These are phyloP conservation scores for Penicillium bialowiezense DNA, from an alignment of 495 filamentous ascomycete species.

Conservation along the genomic window DNA sequence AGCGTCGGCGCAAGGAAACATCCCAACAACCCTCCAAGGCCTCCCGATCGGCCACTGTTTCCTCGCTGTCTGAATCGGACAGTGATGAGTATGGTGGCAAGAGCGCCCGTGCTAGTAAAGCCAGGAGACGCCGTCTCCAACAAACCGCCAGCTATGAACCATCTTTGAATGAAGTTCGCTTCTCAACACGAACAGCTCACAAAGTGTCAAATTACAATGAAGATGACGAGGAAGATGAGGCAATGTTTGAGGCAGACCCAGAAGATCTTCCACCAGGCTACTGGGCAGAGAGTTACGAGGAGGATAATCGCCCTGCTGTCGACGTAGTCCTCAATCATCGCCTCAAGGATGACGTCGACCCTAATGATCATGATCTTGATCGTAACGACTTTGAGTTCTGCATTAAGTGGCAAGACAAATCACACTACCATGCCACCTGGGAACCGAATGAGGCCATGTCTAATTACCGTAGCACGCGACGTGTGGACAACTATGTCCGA, in stretches of 20 bases:
- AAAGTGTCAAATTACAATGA: constrained; percentile 87
- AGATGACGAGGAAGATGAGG: constrained; percentile 73
- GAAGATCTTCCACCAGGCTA: constrained; percentile 56
- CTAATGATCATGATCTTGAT: constrained; percentile 50
- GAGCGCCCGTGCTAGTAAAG: constrained; percentile 66
- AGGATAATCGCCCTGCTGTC: constrained; percentile 74
- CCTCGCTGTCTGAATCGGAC: constrained; percentile 42
- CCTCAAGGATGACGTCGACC: constrained; percentile 63
- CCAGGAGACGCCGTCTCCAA: constrained; percentile 61
- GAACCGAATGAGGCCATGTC: constrained; percentile 68
- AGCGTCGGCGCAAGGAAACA: constrained; percentile 38
- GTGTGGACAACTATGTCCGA: constrained; percentile 89
- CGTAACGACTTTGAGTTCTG: constrained; percentile 89
- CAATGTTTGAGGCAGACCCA: constrained; percentile 68
- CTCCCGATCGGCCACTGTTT: constrained; percentile 42
- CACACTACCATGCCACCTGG: constrained; percentile 95
- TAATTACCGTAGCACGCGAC: constrained; percentile 71
- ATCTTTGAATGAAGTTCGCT: constrained; percentile 71
- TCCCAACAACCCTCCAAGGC: constrained; percentile 45
- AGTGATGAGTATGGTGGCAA: constrained; percentile 74
- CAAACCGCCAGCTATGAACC: constrained; percentile 60
- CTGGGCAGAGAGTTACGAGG: constrained; percentile 61
- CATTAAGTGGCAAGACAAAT: constrained; percentile 96
- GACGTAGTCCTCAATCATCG: constrained; percentile 88
- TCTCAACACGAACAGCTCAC: constrained; percentile 83